Conservation (phyloP, 2,329 filamentous ascomycete species). For the Fusarium sp. region DNA sequence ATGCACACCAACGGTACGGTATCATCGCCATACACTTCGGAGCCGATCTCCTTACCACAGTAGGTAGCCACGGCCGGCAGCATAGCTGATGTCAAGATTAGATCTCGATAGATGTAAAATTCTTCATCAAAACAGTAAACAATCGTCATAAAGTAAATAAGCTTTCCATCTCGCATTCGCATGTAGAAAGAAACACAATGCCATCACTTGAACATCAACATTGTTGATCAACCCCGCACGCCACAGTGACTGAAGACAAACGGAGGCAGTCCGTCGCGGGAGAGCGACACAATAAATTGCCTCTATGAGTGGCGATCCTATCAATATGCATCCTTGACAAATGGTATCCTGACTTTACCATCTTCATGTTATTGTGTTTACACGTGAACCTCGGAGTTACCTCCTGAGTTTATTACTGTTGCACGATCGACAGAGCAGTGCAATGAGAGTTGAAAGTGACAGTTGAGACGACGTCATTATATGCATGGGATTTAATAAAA, state of each 20-base stretch:
- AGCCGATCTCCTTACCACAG: background rate
- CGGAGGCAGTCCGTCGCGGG: conserved; percentile 6
- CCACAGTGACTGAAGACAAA: background rate
- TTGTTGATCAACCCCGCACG: background rate
- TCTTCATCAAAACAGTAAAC: background rate
- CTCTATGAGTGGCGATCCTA: conserved; percentile 8
- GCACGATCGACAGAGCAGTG: background rate
- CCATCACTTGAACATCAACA: background rate
- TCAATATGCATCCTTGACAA: background rate
- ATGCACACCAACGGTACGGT: too few relatives aligned
- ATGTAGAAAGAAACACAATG: background rate
- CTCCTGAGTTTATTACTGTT: background rate
- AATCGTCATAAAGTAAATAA: background rate
- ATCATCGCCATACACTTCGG: background rate
- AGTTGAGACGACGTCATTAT: conserved; percentile 24
- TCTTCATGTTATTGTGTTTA: too few relatives aligned
- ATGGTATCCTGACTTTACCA: background rate
- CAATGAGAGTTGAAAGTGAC: background rate
- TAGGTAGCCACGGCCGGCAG: background rate
- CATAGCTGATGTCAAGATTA: too few relatives aligned
- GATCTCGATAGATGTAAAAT: too few relatives aligned
- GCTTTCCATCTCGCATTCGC: background rate
- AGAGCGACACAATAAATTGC: conserved; percentile 10
- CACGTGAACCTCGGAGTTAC: background rate
- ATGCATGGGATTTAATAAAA: conserved; percentile 8